Evolutionary conservation across 768 basidiomycete genomes (phyloP).

Genomic region (Boletus barrowsii): DNA sequence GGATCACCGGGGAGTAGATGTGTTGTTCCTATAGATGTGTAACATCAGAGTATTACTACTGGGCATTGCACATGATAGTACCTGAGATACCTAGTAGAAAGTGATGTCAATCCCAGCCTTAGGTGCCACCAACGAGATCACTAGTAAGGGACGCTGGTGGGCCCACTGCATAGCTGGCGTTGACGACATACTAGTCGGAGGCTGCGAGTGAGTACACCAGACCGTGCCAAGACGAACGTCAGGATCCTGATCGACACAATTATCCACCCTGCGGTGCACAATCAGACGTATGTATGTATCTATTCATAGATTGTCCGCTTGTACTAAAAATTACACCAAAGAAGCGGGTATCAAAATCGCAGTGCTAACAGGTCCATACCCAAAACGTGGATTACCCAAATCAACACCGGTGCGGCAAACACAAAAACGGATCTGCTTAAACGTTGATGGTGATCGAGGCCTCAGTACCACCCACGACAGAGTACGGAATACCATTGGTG

Average conservation of each 20-base stretch:
- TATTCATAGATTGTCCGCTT: not conserved
- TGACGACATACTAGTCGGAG: too few relatives aligned
- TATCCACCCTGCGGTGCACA: not conserved
- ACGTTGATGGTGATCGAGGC: constrained; percentile 13
- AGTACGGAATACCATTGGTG: constrained; percentile 19
- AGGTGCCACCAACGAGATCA: too few relatives aligned
- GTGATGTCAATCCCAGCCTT: too few relatives aligned
- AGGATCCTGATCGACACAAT: too few relatives aligned
- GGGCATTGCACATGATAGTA: not conserved
- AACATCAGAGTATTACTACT: not conserved
- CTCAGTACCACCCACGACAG: constrained; percentile 21
- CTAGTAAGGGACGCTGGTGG: too few relatives aligned
- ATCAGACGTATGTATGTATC: not conserved
- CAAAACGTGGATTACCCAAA: not conserved
- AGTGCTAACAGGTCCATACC: too few relatives aligned
- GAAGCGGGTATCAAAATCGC: not conserved
- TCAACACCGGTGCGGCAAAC: too few relatives aligned
- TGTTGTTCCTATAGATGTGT: not conserved
- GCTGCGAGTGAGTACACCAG: too few relatives aligned
- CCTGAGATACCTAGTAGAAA: not conserved
- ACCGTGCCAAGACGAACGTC: too few relatives aligned
- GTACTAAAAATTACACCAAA: not conserved
- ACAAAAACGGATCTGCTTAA: constrained; percentile 2
- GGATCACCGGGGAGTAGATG: too few relatives aligned
- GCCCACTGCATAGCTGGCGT: too few relatives aligned